Conservation (phyloP, 208 protist species). For the Acanthamoeba culbertsoni region DNA sequence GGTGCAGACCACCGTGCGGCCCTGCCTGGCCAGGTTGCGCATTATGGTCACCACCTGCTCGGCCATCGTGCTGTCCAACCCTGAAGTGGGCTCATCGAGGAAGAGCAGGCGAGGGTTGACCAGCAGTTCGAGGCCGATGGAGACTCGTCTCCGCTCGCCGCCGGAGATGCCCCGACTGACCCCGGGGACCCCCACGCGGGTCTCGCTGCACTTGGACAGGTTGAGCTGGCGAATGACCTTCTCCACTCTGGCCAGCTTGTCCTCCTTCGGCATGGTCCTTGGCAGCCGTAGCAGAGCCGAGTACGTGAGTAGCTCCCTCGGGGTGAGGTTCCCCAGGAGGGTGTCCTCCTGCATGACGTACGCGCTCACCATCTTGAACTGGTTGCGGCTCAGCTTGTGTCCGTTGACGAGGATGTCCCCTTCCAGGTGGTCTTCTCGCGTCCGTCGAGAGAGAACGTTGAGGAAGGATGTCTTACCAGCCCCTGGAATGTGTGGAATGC, state of each 20-base stretch:
- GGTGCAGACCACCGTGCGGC: constrained; percentile 89
- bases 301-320: neutral
- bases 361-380: neutral
- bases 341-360: constrained; percentile 58
- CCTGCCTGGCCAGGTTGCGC: constrained; percentile 79
- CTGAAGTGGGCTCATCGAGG: constrained; percentile 69
- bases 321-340: neutral
- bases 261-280: neutral
- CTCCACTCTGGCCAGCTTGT: neutral
- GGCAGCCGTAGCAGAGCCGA: constrained; percentile 1
- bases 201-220: neutral
- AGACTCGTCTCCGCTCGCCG: constrained; percentile 71
- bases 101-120: constrained; percentile 67
- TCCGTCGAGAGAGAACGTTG: neutral
- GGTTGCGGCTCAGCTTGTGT: neutral
- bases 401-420: constrained; percentile 9
- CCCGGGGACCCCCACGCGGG: neutral
- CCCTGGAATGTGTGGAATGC: neutral
- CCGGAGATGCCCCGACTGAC: neutral
- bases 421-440: neutral
- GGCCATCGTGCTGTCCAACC: constrained; percentile 89
- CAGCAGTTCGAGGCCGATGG: constrained; percentile 76
- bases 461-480: constrained; percentile 35
- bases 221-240: neutral
- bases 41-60: constrained; percentile 86